These are phyloP conservation scores for Beauveria medogensis DNA, from an alignment of 2,329 filamentous ascomycete genomes.

Conservation along the genomic window DNA sequence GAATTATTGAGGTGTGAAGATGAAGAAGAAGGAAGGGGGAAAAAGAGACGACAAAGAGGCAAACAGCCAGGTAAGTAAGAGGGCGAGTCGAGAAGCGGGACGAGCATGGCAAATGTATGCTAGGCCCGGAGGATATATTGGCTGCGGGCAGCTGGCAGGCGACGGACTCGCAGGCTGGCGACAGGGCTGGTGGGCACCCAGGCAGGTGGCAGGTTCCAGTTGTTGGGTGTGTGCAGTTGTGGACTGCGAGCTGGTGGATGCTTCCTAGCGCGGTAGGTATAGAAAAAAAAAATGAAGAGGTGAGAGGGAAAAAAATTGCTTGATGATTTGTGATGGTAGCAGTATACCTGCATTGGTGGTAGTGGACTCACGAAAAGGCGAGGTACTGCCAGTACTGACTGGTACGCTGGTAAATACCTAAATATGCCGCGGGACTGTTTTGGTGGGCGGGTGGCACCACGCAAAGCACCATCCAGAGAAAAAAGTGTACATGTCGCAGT, in stretches of 20 bases:
- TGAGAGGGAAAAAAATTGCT: background rate
- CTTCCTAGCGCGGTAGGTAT: background rate
- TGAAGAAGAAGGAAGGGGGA: background rate
- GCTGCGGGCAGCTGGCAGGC: background rate
- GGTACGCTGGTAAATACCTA: background rate
- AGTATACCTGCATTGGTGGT: background rate
- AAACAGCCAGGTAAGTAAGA: slow-evolving; percentile 1
- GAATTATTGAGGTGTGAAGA: background rate
- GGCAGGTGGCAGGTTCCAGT: background rate
- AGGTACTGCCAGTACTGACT: background rate
- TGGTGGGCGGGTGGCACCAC: slow-evolving; percentile 1
- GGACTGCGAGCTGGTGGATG: background rate
- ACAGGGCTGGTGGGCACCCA: slow-evolving; percentile 1
- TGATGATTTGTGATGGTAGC: background rate
- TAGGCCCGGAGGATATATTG: slow-evolving; percentile 2
- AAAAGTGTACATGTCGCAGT: background rate
- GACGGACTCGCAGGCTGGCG: background rate
- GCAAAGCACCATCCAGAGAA: background rate
- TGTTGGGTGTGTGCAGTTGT: background rate
- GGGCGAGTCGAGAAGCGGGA: slow-evolving; percentile 1
- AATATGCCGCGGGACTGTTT: background rate
- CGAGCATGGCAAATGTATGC: background rate
- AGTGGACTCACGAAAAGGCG: background rate
- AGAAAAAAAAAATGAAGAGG: background rate
- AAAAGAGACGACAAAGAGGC: background rate